A percentile compares a stretch with the other conserved stretches of the same genome.
phyloP scores from a whole-genome alignment of 2,329 filamentous ascomycete species.

The Epichloe festucae region DNA sequence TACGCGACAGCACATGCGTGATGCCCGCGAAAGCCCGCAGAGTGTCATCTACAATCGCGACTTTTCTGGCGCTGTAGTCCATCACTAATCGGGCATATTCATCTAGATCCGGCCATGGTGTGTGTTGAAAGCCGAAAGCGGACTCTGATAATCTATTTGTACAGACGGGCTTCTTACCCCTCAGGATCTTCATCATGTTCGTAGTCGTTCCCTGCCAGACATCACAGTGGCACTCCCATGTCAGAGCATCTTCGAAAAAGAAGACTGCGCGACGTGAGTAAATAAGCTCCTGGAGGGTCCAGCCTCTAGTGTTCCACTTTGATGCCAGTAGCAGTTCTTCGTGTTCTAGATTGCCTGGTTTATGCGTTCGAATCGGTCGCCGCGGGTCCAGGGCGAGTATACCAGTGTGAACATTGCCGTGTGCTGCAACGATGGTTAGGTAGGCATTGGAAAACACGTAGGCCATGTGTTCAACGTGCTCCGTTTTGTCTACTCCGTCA shows the following conservation, averaged over 20 bases:
- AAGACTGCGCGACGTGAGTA: slow-evolving; percentile 30
- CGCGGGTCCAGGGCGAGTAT: slow-evolving; percentile 24
- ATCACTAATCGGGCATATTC: slow-evolving; percentile 31
- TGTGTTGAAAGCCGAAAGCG: slow-evolving; percentile 25
- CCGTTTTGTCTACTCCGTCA: slow-evolving; percentile 24
- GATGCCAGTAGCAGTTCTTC: slow-evolving; percentile 26
- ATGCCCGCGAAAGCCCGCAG: slow-evolving; percentile 29
- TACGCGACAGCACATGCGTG: slow-evolving; percentile 27
- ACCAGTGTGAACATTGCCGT: slow-evolving; percentile 26
- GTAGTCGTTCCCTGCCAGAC: slow-evolving; percentile 24
- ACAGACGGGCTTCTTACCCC: slow-evolving; percentile 21
- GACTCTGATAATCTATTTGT: slow-evolving; percentile 18
- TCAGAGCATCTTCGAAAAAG: slow-evolving; percentile 29
- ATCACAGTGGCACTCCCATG: slow-evolving; percentile 34
- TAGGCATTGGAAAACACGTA: slow-evolving; percentile 31
- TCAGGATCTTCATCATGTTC: slow-evolving; percentile 18
- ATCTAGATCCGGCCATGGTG: slow-evolving; percentile 32
- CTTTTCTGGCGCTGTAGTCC: slow-evolving; percentile 27
- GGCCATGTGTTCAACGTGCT: slow-evolving; percentile 31
- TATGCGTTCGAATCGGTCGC: slow-evolving; percentile 15
- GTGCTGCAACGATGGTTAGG: slow-evolving; percentile 30
- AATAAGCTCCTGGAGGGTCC: slow-evolving; percentile 30
- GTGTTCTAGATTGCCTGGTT: slow-evolving; percentile 18
- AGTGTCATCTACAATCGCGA: slow-evolving; percentile 29
- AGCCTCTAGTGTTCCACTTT: slow-evolving; percentile 27